Evolutionary conservation across 441 rosid species (phyloP).

Genomic region (California macrophylla): DNA sequence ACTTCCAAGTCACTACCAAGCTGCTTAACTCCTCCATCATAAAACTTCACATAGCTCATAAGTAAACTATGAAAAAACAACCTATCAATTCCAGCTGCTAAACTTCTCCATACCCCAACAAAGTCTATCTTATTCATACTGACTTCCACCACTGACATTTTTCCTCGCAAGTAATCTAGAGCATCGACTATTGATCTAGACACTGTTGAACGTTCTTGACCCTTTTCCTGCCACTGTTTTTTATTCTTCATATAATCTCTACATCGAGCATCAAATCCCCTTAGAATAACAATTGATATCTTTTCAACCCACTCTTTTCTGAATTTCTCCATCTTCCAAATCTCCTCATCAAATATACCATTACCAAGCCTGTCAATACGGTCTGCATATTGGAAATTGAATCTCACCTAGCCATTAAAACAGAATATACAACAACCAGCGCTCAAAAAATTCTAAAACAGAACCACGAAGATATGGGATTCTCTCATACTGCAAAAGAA

Average conservation of each 20-base stretch:
- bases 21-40: constrained; percentile 51
- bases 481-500: not conserved
- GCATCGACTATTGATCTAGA: constrained; percentile 57
- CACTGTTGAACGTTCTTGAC: constrained; percentile 57
- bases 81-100: constrained; percentile 58
- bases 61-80: constrained; percentile 48
- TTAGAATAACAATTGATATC: constrained; percentile 54
- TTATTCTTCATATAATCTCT: constrained; percentile 69
- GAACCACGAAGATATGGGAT: not conserved
- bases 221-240: constrained; percentile 71
- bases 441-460: not conserved
- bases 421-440: not conserved
- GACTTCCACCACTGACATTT: constrained; percentile 44
- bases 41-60: constrained; percentile 51
- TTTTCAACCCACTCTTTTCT: constrained; percentile 70
- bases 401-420: not conserved
- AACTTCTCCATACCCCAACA: constrained; percentile 58
- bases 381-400: not conserved
- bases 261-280: constrained; percentile 69
- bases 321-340: constrained; percentile 48
- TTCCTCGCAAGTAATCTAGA: constrained; percentile 64
- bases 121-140: constrained; percentile 56
- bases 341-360: constrained; percentile 50
- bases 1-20: constrained; percentile 50
- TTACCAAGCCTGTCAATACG: constrained; percentile 21